Percentiles rank a stretch among this genome's conserved stretches.
Evolutionary conservation across 805 yeast genomes (phyloP).

Genomic region (Metschnikowia peoriensis): DNA sequence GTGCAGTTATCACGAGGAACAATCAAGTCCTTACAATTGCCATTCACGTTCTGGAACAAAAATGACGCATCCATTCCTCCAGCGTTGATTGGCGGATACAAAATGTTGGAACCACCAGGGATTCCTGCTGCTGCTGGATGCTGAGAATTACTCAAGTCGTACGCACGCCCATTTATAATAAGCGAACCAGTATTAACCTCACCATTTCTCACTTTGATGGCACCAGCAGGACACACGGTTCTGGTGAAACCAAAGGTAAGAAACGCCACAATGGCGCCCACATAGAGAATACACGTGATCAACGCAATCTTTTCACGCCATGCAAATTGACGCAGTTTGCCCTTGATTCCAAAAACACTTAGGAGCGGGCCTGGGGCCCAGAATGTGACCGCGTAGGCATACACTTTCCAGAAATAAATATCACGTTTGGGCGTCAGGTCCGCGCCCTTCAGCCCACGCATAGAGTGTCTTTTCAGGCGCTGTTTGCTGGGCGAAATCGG

Average conservation of each 20-base stretch:
- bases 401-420: slow-evolving; percentile 69
- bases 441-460: background rate
- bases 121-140: slow-evolving; percentile 88
- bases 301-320: slow-evolving; percentile 97
- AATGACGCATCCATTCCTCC: slow-evolving; percentile 87
- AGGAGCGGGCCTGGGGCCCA: slow-evolving; percentile 87
- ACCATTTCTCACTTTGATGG: slow-evolving; percentile 53
- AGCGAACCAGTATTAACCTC: slow-evolving; percentile 60
- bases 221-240: slow-evolving; percentile 61
- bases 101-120: slow-evolving; percentile 61
- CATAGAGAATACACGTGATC: slow-evolving; percentile 65
- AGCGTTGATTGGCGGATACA: slow-evolving; percentile 83
- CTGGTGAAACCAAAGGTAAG: slow-evolving; percentile 89
- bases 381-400: slow-evolving; percentile 78
- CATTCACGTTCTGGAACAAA: slow-evolving; percentile 87
- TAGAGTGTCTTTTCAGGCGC: background rate
- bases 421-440: slow-evolving; percentile 14
- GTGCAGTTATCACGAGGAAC: slow-evolving; percentile 63
- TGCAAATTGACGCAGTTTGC: slow-evolving; percentile 83
- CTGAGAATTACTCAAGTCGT: slow-evolving; percentile 61
- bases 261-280: slow-evolving; percentile 80
- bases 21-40: slow-evolving; percentile 79
- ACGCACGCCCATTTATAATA: slow-evolving; percentile 80
- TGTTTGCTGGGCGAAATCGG: background rate
- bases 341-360: slow-evolving; percentile 69